Evolutionary conservation across 768 basidiomycete species (phyloP).

Genomic region (Mycena kentingensis): DNA sequence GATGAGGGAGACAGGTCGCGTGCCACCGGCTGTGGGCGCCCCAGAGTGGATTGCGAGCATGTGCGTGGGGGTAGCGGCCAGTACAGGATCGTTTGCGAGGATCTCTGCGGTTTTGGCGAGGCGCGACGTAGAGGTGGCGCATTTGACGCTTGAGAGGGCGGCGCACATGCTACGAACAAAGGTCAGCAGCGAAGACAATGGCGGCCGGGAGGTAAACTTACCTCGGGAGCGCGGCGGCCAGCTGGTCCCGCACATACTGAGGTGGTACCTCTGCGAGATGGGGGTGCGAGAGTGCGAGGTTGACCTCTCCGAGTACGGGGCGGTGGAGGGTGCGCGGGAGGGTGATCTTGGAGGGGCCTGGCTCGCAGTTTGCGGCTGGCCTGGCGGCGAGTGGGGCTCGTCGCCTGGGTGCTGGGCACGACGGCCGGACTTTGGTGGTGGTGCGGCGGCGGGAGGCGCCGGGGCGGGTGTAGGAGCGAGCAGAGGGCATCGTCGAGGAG

Average conservation of each 20-base stretch:
- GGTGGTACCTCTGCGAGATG: slow-evolving; percentile 20
- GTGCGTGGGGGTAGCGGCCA: slow-evolving; percentile 33
- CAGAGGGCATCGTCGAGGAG: too few species aligned
- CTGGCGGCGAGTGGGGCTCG: neutral
- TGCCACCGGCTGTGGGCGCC: slow-evolving; percentile 24
- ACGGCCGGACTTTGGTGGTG: too few species aligned
- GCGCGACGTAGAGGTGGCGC: neutral
- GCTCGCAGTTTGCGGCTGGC: neutral
- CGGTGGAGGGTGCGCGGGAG: slow-evolving; percentile 25
- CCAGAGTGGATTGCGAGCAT: slow-evolving; percentile 38
- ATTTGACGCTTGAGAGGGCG: slow-evolving; percentile 10
- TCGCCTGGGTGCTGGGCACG: neutral
- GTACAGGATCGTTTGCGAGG: slow-evolving; percentile 24
- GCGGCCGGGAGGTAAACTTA: slow-evolving; percentile 11
- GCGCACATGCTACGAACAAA: slow-evolving; percentile 21
- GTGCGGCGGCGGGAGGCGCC: too few species aligned
- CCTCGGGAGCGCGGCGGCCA: slow-evolving; percentile 15
- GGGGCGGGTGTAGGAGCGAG: too few species aligned
- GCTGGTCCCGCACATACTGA: slow-evolving; percentile 23
- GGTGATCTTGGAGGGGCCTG: slow-evolving; percentile 9
- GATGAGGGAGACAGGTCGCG: slow-evolving; percentile 36
- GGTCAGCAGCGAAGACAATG: neutral
- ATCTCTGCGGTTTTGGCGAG: slow-evolving; percentile 30
- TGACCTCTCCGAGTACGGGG: slow-evolving; percentile 23
- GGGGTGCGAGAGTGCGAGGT: slow-evolving; percentile 18